A percentile compares a stretch with the other conserved stretches of the same genome.
phyloP scores from a whole-genome alignment of 2,329 filamentous ascomycete species.

The Cercospora zeina region DNA sequence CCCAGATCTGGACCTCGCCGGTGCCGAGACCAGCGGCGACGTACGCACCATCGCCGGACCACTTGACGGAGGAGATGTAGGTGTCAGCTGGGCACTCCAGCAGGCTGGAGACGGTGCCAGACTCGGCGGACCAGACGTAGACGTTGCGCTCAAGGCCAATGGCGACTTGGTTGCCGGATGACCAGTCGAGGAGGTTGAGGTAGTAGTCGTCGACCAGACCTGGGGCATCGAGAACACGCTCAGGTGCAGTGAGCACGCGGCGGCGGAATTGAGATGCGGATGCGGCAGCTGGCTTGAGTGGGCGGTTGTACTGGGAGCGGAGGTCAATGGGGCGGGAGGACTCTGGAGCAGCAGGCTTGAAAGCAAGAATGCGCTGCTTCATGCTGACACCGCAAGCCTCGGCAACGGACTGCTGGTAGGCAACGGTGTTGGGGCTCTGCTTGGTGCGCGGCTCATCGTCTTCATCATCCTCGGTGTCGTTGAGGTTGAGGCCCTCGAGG shows the following conservation, averaged over 20 bases:
- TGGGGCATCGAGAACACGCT: constrained; percentile 93
- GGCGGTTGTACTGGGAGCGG: constrained; percentile 95
- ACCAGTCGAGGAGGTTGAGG: constrained; percentile 98
- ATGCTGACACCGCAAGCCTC: constrained; percentile 88
- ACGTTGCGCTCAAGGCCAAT: constrained; percentile 96
- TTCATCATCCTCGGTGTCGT: constrained; percentile 72
- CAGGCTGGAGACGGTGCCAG: constrained; percentile 83
- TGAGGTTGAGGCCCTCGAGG: constrained; percentile 75
- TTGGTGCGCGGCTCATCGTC: constrained; percentile 62
- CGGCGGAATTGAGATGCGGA: constrained; percentile 83
- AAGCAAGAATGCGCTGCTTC: constrained; percentile 93
- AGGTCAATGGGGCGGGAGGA: constrained; percentile 98
- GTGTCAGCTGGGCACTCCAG: constrained; percentile 87
- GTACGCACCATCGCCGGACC: constrained; percentile 95
- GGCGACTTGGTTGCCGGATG: constrained; percentile 93
- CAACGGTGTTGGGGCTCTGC: constrained; percentile 80
- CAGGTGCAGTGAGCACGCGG: constrained; percentile 88
- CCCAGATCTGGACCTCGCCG: constrained; percentile 98
- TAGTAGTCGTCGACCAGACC: constrained; percentile 98
- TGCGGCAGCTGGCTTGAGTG: constrained; percentile 74
- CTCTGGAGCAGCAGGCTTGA: constrained; percentile 97
- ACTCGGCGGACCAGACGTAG: constrained; percentile 97
- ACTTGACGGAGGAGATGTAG: constrained; percentile 97
- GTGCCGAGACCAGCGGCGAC: constrained; percentile 92
- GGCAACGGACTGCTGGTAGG: constrained; percentile 89